Conservation (phyloP, 2,329 filamentous ascomycete genomes). For the Colletotrichum sansevieriae region DNA sequence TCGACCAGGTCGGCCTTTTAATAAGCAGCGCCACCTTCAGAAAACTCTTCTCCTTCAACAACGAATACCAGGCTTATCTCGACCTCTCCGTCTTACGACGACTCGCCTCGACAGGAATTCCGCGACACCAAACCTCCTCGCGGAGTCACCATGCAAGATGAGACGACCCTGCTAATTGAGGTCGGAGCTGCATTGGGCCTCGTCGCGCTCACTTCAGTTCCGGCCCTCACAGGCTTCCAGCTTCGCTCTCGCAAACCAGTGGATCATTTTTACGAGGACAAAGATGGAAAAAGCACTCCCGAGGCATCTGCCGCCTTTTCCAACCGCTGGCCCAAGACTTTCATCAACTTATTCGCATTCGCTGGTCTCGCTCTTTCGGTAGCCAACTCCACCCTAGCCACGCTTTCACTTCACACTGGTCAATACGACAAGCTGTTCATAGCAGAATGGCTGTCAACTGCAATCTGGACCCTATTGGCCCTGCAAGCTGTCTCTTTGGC, state of each 20-base stretch:
- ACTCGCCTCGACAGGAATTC: not conserved
- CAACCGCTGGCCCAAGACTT: conserved; percentile 67
- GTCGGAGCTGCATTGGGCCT: conserved; percentile 50
- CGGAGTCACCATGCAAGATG: conserved; percentile 38
- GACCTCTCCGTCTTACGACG: not conserved
- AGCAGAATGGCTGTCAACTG: conserved; percentile 71
- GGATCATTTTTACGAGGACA: conserved; percentile 72
- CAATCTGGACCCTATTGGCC: conserved; percentile 66
- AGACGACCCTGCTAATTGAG: conserved; percentile 35
- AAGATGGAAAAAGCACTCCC: conserved; percentile 76
- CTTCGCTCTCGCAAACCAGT: conserved; percentile 50
- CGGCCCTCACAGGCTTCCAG: conserved; percentile 54
- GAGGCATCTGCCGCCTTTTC: conserved; percentile 74
- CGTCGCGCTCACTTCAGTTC: conserved; percentile 53
- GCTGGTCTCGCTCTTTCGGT: conserved; percentile 69
- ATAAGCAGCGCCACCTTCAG: conserved; percentile 13
- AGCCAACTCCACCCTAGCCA: conserved; percentile 66
- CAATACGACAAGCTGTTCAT: conserved; percentile 56
- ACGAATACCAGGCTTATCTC: not conserved
- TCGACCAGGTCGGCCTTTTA: not conserved
- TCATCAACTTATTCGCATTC: conserved; percentile 66
- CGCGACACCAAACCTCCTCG: not conserved
- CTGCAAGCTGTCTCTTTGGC: conserved; percentile 65
- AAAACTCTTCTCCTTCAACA: conserved; percentile 12
- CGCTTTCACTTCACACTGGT: conserved; percentile 48